Evolutionary conservation across 768 basidiomycete genomes (phyloP), one percentile per base, ranked within the genome.

Genomic region (Mycena chlorophos): DNA sequence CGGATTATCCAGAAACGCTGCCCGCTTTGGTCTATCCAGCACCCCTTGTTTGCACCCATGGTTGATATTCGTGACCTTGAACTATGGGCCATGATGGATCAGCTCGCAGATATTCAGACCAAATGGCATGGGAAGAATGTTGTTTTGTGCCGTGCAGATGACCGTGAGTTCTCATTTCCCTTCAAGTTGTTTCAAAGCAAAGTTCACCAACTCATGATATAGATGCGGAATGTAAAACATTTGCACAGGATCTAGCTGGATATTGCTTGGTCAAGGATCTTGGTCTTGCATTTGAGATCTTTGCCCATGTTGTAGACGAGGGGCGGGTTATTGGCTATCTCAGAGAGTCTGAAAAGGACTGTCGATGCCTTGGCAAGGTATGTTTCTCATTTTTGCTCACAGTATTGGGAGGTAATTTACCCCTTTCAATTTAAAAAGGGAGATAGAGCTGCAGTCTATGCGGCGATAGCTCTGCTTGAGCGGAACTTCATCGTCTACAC

Each of bases 391-490:
- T 17, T 34, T 34, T 34, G 8, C 31, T 34, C 8, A 34, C 31
- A n/a, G n/a, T n/a, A 34, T 8, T 34, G 34, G n/a, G 34, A 37
- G 34, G 10, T 43, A 20, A 16, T 6, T n/a, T 12, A 43, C 10
- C 10, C 22, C 14, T 20, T 10, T 19, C 8, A 12, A 43, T 12
- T 10, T 10, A 43, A 10, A 16, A 43, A 46, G 55, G 31, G 38
- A 1, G 60, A 61, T 51, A 55, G 60, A 20, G 52, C 60, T 14
- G 29, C 17, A 16, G 55, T 61, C 5, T 61, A 40, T 25, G 55
- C 60, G 12, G 60, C 55, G 8, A 50, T 57, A 8, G 55, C 60
- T 8, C 49, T 34, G 43, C 48, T 61, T 1, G 60, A 61, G 38
- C 52, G 60, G 37, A 49, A 40, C 3, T 51, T 31, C 16, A 43